Evolutionary conservation across 768 basidiomycete genomes (phyloP), one percentile per base, ranked within the genome.

Genomic region (Leccinum imitatum): DNA sequence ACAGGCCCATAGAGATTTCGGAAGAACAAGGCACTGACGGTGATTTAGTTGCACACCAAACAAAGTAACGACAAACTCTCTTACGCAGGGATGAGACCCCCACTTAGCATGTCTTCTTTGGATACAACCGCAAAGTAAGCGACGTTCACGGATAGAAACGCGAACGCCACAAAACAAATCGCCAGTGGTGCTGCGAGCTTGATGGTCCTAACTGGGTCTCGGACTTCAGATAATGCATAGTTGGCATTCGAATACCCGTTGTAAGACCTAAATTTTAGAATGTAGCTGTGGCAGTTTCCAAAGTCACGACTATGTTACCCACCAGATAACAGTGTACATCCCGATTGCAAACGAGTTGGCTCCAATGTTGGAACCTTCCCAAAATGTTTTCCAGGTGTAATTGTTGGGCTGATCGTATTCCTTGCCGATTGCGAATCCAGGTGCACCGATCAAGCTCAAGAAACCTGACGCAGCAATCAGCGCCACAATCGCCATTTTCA

Each of bases 41-140:
- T 6, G 21, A 58, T 60, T 33, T 1, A 58, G 61, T 33, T 17
- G 6, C 51, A 8, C 52, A 7, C 52, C 3, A 44, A 52, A 19
- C 5, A 47, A 19, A 41, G 33, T n/a, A 2, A 31, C 2, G 4
- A 33, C 15, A 23, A 37, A 56, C 14, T 11, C 4, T 74, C 85
- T 67, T 64, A 87, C 87, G 87, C 90, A n/a, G 87, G 82, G 54
- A 89, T 85, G 19, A 82, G 77, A 3, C 83, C 79, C 41, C 87
- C 85, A n/a, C 73, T 76, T 1, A 88, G 68, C 46, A 92, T 90
- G 61, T 90, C 87, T 7, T 76, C 74, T 67, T 87, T 89, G 11
- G 86, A 84, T 3, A 91, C 86, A 4, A 85, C 90, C 0, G 86
- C 83, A 65, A 89, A 89, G 69, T 90, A 92, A 6, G 89, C 87